Evolutionary conservation across 257 asterid species (phyloP).

Genomic region (Misopates orontium): DNA sequence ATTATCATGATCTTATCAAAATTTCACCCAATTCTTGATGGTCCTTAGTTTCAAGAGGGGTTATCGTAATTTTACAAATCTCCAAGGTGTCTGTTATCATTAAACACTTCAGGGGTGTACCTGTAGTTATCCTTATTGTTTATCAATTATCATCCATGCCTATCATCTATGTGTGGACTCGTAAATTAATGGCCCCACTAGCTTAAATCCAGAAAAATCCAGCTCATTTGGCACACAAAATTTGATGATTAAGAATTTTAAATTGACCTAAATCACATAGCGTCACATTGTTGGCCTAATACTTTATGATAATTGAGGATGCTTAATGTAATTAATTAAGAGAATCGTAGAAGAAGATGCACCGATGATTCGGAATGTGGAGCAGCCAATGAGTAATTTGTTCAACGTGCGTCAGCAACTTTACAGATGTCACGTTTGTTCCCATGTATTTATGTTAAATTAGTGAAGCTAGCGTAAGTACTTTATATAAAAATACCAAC

Average conservation of each 20-base stretch:
- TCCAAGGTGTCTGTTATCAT: no score
- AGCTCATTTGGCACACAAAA: constrained; percentile 22
- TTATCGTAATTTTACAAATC: no score
- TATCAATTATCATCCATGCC: constrained; percentile 3
- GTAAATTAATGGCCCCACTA: constrained; percentile 19
- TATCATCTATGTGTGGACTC: constrained; percentile 9
- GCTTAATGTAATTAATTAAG: neutral
- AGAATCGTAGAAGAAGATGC: constrained; percentile 16
- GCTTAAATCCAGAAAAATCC: neutral
- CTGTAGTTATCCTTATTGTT: no score
- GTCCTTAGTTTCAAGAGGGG: no score
- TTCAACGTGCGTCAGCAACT: neutral
- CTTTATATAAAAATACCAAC: neutral
- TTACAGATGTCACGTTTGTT: constrained; percentile 19
- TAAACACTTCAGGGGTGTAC: no score
- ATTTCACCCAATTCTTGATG: no score
- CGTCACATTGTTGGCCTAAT: constrained; percentile 12
- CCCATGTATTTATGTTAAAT: constrained; percentile 12
- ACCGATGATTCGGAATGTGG: constrained; percentile 24
- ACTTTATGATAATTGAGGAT: neutral
- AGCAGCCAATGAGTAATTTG: constrained; percentile 19
- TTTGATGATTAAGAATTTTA: neutral
- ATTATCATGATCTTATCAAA: no score
- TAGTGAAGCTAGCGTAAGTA: neutral
- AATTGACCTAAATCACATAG: constrained; percentile 1